phyloP scores from a whole-genome alignment of 2,329 filamentous ascomycete genomes.

The Diplodia scrobiculata region DNA sequence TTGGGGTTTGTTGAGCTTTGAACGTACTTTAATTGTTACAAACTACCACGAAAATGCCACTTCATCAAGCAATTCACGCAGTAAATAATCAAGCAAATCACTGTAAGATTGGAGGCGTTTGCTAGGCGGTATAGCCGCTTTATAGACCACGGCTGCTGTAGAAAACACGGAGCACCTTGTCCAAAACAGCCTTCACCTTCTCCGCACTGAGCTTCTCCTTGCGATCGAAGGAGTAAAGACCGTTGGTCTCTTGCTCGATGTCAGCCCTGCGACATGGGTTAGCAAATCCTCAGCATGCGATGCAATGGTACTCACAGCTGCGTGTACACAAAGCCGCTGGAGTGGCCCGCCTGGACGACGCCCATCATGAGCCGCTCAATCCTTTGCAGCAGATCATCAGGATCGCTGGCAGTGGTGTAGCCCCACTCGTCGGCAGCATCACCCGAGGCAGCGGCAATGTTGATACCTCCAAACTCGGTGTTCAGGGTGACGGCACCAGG shows the following conservation, averaged over 20 bases:
- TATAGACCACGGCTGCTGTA: conserved; percentile 16
- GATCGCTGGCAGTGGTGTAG: conserved; percentile 66
- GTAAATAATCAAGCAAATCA: too few relatives aligned
- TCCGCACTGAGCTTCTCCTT: conserved; percentile 61
- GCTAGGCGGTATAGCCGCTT: background rate
- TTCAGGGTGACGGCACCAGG: conserved; percentile 64
- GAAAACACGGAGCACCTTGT: conserved; percentile 46
- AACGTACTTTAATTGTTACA: too few relatives aligned
- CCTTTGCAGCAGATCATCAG: conserved; percentile 60
- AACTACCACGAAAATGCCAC: too few relatives aligned
- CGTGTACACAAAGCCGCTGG: conserved; percentile 67
- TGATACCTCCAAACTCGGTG: conserved; percentile 69
- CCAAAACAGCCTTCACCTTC: conserved; percentile 61
- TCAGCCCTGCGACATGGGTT: conserved; percentile 47
- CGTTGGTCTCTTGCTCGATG: conserved; percentile 70
- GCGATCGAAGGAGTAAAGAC: conserved; percentile 65
- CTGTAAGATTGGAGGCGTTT: background rate
- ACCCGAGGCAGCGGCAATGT: conserved; percentile 56
- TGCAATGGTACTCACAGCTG: conserved; percentile 56
- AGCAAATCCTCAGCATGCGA: conserved; percentile 33
- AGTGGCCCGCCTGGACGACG: conserved; percentile 59
- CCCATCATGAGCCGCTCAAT: conserved; percentile 62
- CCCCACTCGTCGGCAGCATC: conserved; percentile 59
- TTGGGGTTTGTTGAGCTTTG: too few relatives aligned
- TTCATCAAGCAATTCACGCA: too few relatives aligned